Evolutionary conservation across 306 rosid species (phyloP).

Genomic region (Vigna trinervia): DNA sequence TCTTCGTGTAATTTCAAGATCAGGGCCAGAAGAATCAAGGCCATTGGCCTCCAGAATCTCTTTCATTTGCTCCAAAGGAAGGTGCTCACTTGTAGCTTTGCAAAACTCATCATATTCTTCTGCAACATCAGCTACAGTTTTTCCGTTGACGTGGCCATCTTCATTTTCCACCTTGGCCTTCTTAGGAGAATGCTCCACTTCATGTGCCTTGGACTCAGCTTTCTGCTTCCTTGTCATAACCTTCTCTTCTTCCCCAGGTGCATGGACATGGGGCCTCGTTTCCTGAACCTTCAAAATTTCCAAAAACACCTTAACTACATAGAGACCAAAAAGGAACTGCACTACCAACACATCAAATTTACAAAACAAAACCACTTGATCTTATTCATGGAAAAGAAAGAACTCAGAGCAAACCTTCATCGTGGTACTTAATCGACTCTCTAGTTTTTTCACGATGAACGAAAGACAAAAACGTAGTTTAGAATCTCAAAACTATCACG

Average conservation of each 20-base stretch:
- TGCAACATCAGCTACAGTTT: conserved; percentile 42
- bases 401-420: conserved; percentile 64
- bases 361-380: not conserved
- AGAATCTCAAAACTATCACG: conserved; percentile 22
- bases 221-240: conserved; percentile 85
- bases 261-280: conserved; percentile 67
- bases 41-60: conserved; percentile 69
- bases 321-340: not conserved
- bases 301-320: not conserved
- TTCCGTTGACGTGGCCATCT: conserved; percentile 54
- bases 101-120: conserved; percentile 66
- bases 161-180: conserved; percentile 65
- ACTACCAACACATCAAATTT: not conserved
- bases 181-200: conserved; percentile 68
- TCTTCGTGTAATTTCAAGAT: conserved; percentile 51
- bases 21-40: conserved; percentile 66
- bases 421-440: conserved; percentile 37
- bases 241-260: conserved; percentile 68
- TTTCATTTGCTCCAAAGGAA: conserved; percentile 63
- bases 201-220: conserved; percentile 73
- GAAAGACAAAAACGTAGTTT: conserved; percentile 40
- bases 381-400: not conserved
- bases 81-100: conserved; percentile 56
- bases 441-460: not conserved
- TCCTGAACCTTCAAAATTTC: conserved; percentile 68